Conservation (phyloP, 371 early-diverging fungal species). For the Mortierella sp. region DNA sequence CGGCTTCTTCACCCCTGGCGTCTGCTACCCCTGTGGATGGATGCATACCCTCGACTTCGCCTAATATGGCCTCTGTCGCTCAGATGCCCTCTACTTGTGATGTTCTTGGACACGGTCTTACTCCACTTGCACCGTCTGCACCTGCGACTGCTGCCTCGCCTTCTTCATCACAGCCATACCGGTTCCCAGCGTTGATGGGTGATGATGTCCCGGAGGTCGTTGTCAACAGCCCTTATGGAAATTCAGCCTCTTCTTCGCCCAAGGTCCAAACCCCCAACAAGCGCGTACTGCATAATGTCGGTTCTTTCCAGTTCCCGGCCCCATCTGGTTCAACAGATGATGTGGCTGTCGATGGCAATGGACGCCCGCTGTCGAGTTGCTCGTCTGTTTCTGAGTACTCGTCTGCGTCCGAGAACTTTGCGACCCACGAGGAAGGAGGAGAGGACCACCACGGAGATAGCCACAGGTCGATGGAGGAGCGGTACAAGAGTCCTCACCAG, state of each 20-base stretch:
- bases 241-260: neutral
- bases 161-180: neutral
- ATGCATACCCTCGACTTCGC: slow-evolving; percentile 3
- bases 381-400: neutral
- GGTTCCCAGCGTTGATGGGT: neutral
- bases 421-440: neutral
- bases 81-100: too few relatives aligned
- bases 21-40: slow-evolving; percentile 4
- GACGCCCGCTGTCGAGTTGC: neutral
- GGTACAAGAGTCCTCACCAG: neutral
- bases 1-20: slow-evolving; percentile 21
- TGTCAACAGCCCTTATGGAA: neutral
- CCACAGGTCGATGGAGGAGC: neutral
- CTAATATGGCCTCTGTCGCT: neutral
- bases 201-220: slow-evolving; percentile 3
- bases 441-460: too few relatives aligned
- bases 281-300: neutral
- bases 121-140: neutral
- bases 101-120: too few relatives aligned
- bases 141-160: neutral
- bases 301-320: slow-evolving; percentile 39
- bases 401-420: slow-evolving; percentile 7
- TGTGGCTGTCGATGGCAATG: too few relatives aligned
- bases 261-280: neutral
- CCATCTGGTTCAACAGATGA: neutral